Percentiles rank a stretch among this genome's conserved stretches.
Conservation (phyloP, 2,329 filamentous ascomycete genomes). For the Dothideomycetidae sp. region DNA sequence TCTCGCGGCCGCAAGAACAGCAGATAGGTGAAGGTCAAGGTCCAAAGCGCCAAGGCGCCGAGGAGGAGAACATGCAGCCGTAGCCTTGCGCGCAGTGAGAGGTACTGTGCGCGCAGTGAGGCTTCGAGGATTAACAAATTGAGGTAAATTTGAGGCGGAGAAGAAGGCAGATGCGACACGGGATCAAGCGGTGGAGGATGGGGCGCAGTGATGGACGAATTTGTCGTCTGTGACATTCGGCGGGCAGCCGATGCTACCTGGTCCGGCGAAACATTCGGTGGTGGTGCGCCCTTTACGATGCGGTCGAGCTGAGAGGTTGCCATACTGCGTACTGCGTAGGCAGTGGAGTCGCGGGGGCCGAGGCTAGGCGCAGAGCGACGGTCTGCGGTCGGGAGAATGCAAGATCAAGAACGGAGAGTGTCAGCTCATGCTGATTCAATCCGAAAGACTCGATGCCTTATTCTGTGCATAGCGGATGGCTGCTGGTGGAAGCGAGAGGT, state of each 20-base stretch:
- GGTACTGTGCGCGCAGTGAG: conserved; percentile 81
- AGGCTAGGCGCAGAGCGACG: background rate
- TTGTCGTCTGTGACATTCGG: conserved; percentile 29
- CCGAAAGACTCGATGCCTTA: too few relatives aligned
- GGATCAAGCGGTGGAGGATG: conserved; percentile 43
- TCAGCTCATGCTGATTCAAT: too few relatives aligned
- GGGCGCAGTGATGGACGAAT: conserved; percentile 25
- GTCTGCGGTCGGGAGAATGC: background rate
- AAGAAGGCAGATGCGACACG: conserved; percentile 68
- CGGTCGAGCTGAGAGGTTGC: conserved; percentile 50
- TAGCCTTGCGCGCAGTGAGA: conserved; percentile 73
- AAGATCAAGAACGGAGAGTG: too few relatives aligned
- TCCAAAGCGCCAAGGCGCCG: conserved; percentile 65
- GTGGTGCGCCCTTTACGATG: conserved; percentile 78
- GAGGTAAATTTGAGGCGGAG: conserved; percentile 90
- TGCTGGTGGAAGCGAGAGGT: too few relatives aligned
- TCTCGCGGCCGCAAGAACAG: conserved; percentile 92
- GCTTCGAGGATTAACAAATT: conserved; percentile 95
- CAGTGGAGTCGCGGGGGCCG: too few relatives aligned
- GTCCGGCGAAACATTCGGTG: conserved; percentile 40
- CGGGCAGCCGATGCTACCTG: conserved; percentile 25
- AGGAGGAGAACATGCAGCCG: conserved; percentile 91
- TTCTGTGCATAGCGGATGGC: too few relatives aligned
- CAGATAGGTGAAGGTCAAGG: conserved; percentile 71
- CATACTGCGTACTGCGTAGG: conserved; percentile 5